Percentiles rank a stretch among this genome's conserved stretches.
phyloP scores from a whole-genome alignment of 1,284 basidiomycete genomes.

The Pyrrhoderma noxium region DNA sequence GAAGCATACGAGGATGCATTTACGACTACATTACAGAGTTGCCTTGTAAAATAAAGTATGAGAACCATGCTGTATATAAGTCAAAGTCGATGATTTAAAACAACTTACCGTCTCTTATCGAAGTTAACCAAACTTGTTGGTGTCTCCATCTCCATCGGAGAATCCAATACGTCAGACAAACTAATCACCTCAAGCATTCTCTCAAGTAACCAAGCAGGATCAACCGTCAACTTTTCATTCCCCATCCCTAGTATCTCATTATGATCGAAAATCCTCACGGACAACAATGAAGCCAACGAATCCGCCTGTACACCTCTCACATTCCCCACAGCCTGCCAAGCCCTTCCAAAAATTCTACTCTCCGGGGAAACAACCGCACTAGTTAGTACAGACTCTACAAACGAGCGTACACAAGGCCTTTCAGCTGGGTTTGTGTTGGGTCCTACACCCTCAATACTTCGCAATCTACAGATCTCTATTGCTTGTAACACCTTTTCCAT shows the following conservation, averaged over 20 bases:
- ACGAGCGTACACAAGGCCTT: constrained; percentile 61
- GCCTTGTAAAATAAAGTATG: too few species aligned
- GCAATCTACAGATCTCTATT: constrained; percentile 61
- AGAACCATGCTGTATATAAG: too few species aligned
- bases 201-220: constrained; percentile 76
- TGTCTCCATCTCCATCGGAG: constrained; percentile 37
- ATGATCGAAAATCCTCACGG: constrained; percentile 15
- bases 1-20: constrained; percentile 39
- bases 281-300: constrained; percentile 48
- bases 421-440: constrained; percentile 30
- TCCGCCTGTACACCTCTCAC: constrained; percentile 54
- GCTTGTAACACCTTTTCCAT: constrained; percentile 64
- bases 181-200: constrained; percentile 70
- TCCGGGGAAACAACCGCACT: constrained; percentile 69
- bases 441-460: constrained; percentile 34
- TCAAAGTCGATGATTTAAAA: constrained; percentile 16
- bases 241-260: not conserved
- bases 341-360: constrained; percentile 60
- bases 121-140: constrained; percentile 60
- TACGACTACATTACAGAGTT: constrained; percentile 55
- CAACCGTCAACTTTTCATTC: constrained; percentile 52
- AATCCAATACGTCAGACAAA: constrained; percentile 62
- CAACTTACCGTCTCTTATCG: constrained; percentile 65
- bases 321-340: constrained; percentile 64
- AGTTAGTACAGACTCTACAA: constrained; percentile 65